Conservation (phyloP, 192 early-diverging fungal species). For the Backusella circina region DNA sequence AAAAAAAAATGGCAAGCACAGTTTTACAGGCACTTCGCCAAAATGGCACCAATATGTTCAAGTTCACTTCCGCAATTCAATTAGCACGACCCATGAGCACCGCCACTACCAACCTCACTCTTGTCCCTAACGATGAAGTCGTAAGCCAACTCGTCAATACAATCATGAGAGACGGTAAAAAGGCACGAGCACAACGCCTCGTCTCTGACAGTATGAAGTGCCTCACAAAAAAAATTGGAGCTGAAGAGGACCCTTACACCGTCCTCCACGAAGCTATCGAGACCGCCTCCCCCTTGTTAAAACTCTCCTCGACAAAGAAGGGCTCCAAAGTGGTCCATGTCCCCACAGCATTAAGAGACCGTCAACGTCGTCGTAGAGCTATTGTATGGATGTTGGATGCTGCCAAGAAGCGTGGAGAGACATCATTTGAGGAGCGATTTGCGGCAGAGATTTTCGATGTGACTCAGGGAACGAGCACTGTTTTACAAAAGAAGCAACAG, state of each 20-base stretch:
- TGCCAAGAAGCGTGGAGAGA: conserved; percentile 58
- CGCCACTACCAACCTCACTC: not conserved
- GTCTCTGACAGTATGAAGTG: conserved; percentile 64
- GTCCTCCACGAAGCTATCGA: conserved; percentile 73
- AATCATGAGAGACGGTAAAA: conserved; percentile 92
- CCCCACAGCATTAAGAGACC: conserved; percentile 72
- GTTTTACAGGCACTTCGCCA: conserved; percentile 9
- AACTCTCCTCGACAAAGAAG: conserved; percentile 63
- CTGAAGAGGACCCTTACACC: conserved; percentile 52
- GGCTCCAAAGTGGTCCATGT: conserved; percentile 82
- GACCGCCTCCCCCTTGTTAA: conserved; percentile 70
- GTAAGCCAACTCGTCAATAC: conserved; percentile 81
- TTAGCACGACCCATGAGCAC: conserved; percentile 1
- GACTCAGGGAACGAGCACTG: conserved; percentile 64
- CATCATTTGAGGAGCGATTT: conserved; percentile 64
- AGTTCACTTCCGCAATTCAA: not conserved
- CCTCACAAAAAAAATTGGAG: conserved; percentile 51
- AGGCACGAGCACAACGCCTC: conserved; percentile 66
- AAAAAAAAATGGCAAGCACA: not conserved
- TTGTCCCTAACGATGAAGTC: conserved; percentile 52
- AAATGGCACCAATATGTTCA: not conserved
- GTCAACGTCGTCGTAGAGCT: conserved; percentile 71
- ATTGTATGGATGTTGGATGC: conserved; percentile 88
- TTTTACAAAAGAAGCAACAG: conserved; percentile 69
- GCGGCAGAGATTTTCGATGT: conserved; percentile 80